These are phyloP conservation scores for Stachybotrys chlorohalonatus DNA, from an alignment of 2,329 filamentous ascomycete species.

Conservation along the genomic window DNA sequence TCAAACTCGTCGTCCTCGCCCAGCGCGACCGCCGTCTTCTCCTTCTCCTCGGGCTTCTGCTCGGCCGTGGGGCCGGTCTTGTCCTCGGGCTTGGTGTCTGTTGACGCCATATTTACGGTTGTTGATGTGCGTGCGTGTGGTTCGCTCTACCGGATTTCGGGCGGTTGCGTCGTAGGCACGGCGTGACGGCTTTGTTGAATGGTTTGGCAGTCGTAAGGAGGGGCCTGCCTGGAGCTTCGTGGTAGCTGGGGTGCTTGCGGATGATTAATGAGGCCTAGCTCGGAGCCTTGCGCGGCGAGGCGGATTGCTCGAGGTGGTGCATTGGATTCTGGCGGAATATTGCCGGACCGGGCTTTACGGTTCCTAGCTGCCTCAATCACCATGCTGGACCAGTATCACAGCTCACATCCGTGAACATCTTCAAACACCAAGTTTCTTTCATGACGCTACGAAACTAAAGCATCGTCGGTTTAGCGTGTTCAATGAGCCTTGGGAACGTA, in stretches of 20 bases:
- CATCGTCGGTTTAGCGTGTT: too few relatives aligned
- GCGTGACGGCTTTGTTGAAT: neutral
- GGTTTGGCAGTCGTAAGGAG: neutral
- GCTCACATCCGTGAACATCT: too few relatives aligned
- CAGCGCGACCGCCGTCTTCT: conserved; percentile 44
- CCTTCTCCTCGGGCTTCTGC: conserved; percentile 32
- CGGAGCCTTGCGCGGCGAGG: neutral
- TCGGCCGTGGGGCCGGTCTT: conserved; percentile 20
- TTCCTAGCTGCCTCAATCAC: too few relatives aligned
- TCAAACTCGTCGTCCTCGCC: conserved; percentile 99
- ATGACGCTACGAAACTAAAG: too few relatives aligned
- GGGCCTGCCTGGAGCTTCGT: neutral
- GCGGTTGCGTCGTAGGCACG: too few relatives aligned
- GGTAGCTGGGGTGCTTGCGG: neutral
- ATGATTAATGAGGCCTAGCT: neutral
- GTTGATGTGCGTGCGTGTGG: neutral
- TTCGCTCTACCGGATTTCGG: too few relatives aligned
- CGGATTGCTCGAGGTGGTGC: neutral
- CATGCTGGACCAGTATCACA: too few relatives aligned
- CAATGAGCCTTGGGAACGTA: too few relatives aligned
- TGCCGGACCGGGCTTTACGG: neutral
- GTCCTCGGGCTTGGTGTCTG: conserved; percentile 21
- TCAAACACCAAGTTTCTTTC: too few relatives aligned
- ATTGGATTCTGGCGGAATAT: neutral
- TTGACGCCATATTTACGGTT: conserved; percentile 5